Conservation (phyloP, 306 rosid genomes). For the Pyrus communis region DNA sequence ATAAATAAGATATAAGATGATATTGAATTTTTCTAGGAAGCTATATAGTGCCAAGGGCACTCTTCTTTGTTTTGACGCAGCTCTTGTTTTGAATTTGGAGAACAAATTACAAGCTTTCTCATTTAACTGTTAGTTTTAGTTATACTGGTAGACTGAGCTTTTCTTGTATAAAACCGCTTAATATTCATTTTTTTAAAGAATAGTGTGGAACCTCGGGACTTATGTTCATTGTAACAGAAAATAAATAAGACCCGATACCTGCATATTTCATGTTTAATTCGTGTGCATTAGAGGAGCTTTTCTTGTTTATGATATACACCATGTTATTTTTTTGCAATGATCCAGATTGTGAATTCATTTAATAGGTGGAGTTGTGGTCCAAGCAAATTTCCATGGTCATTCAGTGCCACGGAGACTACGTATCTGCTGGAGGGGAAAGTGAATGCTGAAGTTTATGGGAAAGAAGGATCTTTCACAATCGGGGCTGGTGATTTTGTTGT, state of each 20-base stretch:
- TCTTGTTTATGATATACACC: background rate
- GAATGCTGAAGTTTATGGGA: background rate
- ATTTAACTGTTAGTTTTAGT: background rate
- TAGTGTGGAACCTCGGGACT: background rate
- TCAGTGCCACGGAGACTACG: constrained; percentile 1
- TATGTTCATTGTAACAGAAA: background rate
- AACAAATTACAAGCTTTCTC: background rate
- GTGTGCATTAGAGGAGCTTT: background rate
- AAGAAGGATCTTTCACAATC: constrained; percentile 1
- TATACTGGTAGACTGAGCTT: background rate
- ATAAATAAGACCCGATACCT: background rate
- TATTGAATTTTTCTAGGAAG: background rate
- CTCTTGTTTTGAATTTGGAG: background rate
- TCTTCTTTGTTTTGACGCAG: background rate
- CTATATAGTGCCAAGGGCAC: background rate
- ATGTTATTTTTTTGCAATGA: background rate
- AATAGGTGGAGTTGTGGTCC: constrained; percentile 3
- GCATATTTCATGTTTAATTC: background rate
- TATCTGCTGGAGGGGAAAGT: constrained; percentile 8
- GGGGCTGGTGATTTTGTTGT: background rate
- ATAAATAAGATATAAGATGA: background rate
- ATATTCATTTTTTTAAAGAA: background rate
- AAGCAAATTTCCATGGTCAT: constrained; percentile 11
- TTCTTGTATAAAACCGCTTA: background rate
- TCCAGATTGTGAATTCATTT: background rate